Evolutionary conservation across 2,329 filamentous ascomycete genomes (phyloP), one percentile per base, ranked within the genome.

Genomic region (Pyrenophora teres): DNA sequence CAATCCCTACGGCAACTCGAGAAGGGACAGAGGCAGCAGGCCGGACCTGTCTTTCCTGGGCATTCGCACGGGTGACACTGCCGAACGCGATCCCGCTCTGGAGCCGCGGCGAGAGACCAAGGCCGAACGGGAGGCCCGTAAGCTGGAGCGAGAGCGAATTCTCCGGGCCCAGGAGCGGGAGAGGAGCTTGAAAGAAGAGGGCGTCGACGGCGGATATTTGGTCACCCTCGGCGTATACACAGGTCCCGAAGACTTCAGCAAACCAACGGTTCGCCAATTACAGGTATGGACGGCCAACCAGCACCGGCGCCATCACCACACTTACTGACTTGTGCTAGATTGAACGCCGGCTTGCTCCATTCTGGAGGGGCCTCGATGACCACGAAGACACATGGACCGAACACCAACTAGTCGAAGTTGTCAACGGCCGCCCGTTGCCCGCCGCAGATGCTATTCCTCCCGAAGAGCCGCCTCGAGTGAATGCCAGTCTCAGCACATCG

Each of bases 221-320:
- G 94, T 99, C 27, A 99, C 94, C 0, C 84, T 96, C 69, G 94
- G 94, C 31, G 90, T 92, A 42, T 99, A 99, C 70, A 93, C 90
- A 18, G 92, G 93, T 0, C 79, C 86, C 0, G 94, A 99, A 75
- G 94, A 99, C 75, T 99, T 93, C 72, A 96, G 85, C 79, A 97
- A 97, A 74, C 78, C 83, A 15, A 80, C 90, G 40, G 93, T 97
- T 49, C 85, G 94, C 61, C 92, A 96, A 72, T 78, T 99, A 48
- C 93, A 94, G 87, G 92, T 96, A 81, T 68, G 63, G 77, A 65
- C n/a, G 8, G 12, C 39, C 19, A 21, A 21, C 23, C 23, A 52
- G 32, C 4, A n/a, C 31, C 16, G 12, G 40, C n/a, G 25, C 8
- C 2, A 32, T 45, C 36, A 46, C 62, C 36, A 48, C 63, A 54